phyloP scores from a whole-genome alignment of 805 yeast genomes.

The Ogataea degrootiae region DNA sequence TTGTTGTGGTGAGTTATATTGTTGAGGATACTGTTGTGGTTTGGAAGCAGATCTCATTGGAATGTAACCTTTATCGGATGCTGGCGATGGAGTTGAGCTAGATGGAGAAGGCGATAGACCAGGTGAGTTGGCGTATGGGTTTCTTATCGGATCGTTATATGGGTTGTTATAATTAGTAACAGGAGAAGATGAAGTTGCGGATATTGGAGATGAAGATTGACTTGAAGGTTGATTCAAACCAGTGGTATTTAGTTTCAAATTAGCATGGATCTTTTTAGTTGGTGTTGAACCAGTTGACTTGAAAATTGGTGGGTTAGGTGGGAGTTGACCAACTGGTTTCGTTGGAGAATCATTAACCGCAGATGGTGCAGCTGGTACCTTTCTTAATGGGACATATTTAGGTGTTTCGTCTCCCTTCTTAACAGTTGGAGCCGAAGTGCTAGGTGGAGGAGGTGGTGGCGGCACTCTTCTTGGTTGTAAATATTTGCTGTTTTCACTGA shows the following conservation, averaged over 20 bases:
- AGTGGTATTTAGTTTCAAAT: conserved; percentile 15
- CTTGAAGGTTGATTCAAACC: background rate
- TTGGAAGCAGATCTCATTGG: conserved; percentile 6
- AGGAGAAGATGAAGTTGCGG: background rate
- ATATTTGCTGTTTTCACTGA: conserved; percentile 18
- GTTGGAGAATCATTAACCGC: conserved; percentile 8
- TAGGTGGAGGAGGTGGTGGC: conserved; percentile 27
- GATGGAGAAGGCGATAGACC: conserved; percentile 1
- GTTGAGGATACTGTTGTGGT: conserved; percentile 8
- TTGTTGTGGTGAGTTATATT: conserved; percentile 18
- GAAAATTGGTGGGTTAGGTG: conserved; percentile 22
- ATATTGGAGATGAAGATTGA: conserved; percentile 3
- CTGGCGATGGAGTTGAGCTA: conserved; percentile 23
- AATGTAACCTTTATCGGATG: conserved; percentile 31
- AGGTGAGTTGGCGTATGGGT: conserved; percentile 5
- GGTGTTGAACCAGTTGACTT: conserved; percentile 5
- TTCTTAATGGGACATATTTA: conserved; percentile 34
- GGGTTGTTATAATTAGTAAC: background rate
- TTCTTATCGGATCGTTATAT: conserved; percentile 1
- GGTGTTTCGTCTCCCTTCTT: background rate
- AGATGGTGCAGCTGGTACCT: conserved; percentile 37
- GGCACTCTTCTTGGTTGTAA: conserved; percentile 33
- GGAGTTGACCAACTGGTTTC: conserved; percentile 22
- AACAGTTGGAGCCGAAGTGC: background rate
- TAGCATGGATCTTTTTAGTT: conserved; percentile 12